phyloP scores from a whole-genome alignment of 805 yeast species.

The Candida loeiensis region DNA sequence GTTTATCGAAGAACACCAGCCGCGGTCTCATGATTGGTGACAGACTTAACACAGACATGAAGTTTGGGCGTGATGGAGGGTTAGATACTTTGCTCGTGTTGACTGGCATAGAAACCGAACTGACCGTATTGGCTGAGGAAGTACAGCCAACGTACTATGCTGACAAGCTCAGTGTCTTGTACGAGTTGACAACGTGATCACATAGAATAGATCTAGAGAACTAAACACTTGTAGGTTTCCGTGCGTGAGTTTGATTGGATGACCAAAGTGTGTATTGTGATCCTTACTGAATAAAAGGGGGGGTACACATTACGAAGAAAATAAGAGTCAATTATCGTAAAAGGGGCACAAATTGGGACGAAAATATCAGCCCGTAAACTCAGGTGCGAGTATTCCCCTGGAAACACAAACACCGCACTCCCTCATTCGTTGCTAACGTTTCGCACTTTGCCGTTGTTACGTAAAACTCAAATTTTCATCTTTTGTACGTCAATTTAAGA shows the following conservation, averaged over 20 bases:
- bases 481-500: neutral
- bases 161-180: constrained; percentile 72
- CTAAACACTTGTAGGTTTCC: neutral
- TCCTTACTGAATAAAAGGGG: too few relatives aligned
- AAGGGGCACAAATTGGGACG: too few relatives aligned
- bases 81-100: constrained; percentile 83
- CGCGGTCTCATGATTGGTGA: constrained; percentile 93
- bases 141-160: constrained; percentile 68
- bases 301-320: too few relatives aligned
- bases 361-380: too few relatives aligned
- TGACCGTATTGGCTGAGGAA: constrained; percentile 43
- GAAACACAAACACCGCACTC: too few relatives aligned
- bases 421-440: too few relatives aligned
- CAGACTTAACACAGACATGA: constrained; percentile 90
- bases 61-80: constrained; percentile 84
- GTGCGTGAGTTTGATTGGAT: neutral
- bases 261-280: too few relatives aligned
- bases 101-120: constrained; percentile 86
- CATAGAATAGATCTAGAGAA: constrained; percentile 5
- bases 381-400: too few relatives aligned
- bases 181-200: constrained; percentile 37
- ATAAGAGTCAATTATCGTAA: too few relatives aligned
- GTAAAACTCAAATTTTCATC: neutral
- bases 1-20: constrained; percentile 45
- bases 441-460: neutral